Evolutionary conservation across 805 yeast species (phyloP), one percentile per base, ranked within the genome.

Genomic region (Pichia sporocuriosa): DNA sequence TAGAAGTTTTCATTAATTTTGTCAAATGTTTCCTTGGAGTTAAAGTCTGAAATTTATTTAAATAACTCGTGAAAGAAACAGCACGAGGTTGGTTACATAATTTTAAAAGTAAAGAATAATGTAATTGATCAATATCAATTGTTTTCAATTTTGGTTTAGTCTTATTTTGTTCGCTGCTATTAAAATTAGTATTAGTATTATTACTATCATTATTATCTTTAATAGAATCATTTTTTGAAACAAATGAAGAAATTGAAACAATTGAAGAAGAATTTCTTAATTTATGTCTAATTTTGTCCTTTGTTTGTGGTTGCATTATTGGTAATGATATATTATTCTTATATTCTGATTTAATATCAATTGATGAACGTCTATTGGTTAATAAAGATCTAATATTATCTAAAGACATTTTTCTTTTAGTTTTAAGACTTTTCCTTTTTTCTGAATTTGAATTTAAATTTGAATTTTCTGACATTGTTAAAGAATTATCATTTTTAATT

Each of bases 321-420:
- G 85, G 86, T 42, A 75, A 58, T 4, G 84, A 78, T 13, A 79
- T 79, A 61, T 64, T 66, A 7, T 63, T 52, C 43, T 64, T 44
- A 29, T 43, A 47, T 15, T 43, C 41, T 19, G 32, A 30, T 23
- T 37, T 23, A 46, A 31, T 52, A 41, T 19, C 62, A 44, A 41
- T 59, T 35, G 35, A 23, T 37, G 44, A 35, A 31, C 30, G 30
- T 40, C 43, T 43, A 19, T 25, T 39, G 12, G 24, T 16, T 3
- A 43, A 11, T 2, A 43, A 39, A 5, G 46, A 39, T 19, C 43
- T 35, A 6, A 43, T 13, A 56, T 60, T 50, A 52, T 62, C 61
- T 57, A 57, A 45, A 47, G 57, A 48, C 37, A 46, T 40, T 43
- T 39, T 38, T 15, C 32, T 37, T 13, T 35, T 27, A 8, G 38